Evolutionary conservation across 208 protist species (phyloP).

Genomic region (Novymonas esmeraldas): DNA sequence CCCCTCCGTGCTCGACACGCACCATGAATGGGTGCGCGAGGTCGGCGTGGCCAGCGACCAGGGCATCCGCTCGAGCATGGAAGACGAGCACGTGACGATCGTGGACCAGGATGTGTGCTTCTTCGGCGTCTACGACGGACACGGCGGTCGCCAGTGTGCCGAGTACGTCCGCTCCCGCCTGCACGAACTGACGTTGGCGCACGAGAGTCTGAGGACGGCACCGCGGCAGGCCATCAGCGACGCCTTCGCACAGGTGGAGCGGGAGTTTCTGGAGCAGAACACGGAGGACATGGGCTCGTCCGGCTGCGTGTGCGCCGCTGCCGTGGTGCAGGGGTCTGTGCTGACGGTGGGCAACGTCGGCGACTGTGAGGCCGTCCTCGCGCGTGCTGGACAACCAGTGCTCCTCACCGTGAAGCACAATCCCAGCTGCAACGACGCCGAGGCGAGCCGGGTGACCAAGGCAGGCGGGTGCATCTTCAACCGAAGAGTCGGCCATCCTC

Average conservation of each 20-base stretch:
- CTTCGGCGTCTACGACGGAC: slow-evolving; percentile 85
- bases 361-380: slow-evolving; percentile 86
- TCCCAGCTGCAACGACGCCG: slow-evolving; percentile 56
- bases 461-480: slow-evolving; percentile 86
- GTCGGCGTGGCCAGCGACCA: slow-evolving; percentile 76
- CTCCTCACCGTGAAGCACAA: slow-evolving; percentile 85
- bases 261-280: slow-evolving; percentile 45
- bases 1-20: slow-evolving; percentile 12
- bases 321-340: slow-evolving; percentile 55
- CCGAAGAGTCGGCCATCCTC: slow-evolving; percentile 90
- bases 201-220: slow-evolving; percentile 38
- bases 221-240: slow-evolving; percentile 53
- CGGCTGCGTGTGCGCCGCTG: slow-evolving; percentile 75
- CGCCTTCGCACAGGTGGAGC: slow-evolving; percentile 78
- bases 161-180: slow-evolving; percentile 73
- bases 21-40: slow-evolving; percentile 34
- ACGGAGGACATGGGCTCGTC: slow-evolving; percentile 49
- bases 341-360: slow-evolving; percentile 84
- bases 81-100: slow-evolving; percentile 72
- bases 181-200: slow-evolving; percentile 54
- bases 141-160: slow-evolving; percentile 74
- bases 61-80: slow-evolving; percentile 81
- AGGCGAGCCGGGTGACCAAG: slow-evolving; percentile 77
- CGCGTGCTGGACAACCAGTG: slow-evolving; percentile 51
- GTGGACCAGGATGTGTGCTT: slow-evolving; percentile 58